A percentile compares a stretch with the other conserved stretches of the same genome.
Conservation (phyloP, 2,329 filamentous ascomycete species). For the Epicoccum nigrum region DNA sequence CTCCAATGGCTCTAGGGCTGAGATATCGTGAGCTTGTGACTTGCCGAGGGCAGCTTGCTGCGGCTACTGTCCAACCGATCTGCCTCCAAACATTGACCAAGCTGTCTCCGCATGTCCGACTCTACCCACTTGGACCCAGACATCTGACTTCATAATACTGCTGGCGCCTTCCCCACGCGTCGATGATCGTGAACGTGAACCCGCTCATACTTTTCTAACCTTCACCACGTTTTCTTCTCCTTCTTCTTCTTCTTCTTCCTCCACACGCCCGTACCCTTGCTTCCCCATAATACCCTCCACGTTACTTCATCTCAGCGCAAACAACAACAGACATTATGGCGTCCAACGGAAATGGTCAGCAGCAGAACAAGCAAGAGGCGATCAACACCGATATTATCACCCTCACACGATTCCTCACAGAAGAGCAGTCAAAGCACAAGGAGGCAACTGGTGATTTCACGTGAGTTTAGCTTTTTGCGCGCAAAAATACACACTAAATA, state of each 20-base stretch:
- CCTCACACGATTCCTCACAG: constrained; percentile 91
- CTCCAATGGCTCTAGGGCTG: constrained; percentile 16
- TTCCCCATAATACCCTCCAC: constrained; percentile 9
- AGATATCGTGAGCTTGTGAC: constrained; percentile 38
- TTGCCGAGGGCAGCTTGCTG: constrained; percentile 39
- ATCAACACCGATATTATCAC: constrained; percentile 97
- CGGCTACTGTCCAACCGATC: constrained; percentile 29
- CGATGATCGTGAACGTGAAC: constrained; percentile 21
- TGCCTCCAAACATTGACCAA: constrained; percentile 41
- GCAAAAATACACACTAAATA: neutral
- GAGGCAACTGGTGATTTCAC: constrained; percentile 99
- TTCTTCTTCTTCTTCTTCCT: constrained; percentile 1
- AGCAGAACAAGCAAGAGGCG: constrained; percentile 67
- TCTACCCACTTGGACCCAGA: constrained; percentile 46
- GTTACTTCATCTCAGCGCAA: no score
- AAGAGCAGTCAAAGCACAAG: constrained; percentile 91
- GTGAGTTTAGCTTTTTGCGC: constrained; percentile 54
- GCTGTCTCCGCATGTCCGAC: constrained; percentile 45
- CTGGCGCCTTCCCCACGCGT: constrained; percentile 24
- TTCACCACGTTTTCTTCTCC: no score
- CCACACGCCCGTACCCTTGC: constrained; percentile 3
- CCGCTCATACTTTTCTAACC: constrained; percentile 8
- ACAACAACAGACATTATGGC: constrained; percentile 37
- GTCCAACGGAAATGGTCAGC: constrained; percentile 50
- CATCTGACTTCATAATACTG: constrained; percentile 37